Base-by-base conservation (phyloP, 768 basidiomycete species). In the Leccinum arenicola region DNA sequence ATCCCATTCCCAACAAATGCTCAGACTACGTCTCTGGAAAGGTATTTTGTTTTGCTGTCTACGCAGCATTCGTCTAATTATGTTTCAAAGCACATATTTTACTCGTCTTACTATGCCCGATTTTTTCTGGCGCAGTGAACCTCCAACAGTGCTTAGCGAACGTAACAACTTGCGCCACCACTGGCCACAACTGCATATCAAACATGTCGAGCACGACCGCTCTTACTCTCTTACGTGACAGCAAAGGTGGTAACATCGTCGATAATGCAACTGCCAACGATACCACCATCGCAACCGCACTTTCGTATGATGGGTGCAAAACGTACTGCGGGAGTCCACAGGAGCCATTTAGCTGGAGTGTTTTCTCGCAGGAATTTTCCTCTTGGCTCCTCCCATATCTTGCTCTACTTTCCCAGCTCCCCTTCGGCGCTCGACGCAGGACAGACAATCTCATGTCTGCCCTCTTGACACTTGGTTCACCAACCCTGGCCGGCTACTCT, bases 331-430 rank as follows among this genome's bases (percentile, higher is more conserved):
- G 70, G 29, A 7, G 0, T 3, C 50, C 53, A 1, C 55, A 61
- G 9, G 55, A 61, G 8, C 17, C 61, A 12, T 72, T 70, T n/a
- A 33, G n/a, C 12, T 70, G 68, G 68, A n/a, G 19, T 1, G 33
- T 23, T 3, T 72, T 70, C 52, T 52, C 71, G 0, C 76, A 77
- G 50, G 69, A 78, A 50, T 80, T 76, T 61, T 70, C 73, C 9
- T 62, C 78, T 0, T 82, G 81, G 81, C 68, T 82, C 2, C 56
- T 82, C 6, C 81, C 81, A 7, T 81, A 78, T 73, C 73, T 82
- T 12, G 79, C 81, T 1, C 60, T 82, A 8, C 67, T 82, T 19
- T 79, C 80, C 0, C 80, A 80, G 50, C 74, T 82, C n/a, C 82
- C 80, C 0, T 82, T 80, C 25, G 80, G 80, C 8, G 72, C 76